Conservation (phyloP, 768 basidiomycete genomes). For the Rhizopogon vulgaris region DNA sequence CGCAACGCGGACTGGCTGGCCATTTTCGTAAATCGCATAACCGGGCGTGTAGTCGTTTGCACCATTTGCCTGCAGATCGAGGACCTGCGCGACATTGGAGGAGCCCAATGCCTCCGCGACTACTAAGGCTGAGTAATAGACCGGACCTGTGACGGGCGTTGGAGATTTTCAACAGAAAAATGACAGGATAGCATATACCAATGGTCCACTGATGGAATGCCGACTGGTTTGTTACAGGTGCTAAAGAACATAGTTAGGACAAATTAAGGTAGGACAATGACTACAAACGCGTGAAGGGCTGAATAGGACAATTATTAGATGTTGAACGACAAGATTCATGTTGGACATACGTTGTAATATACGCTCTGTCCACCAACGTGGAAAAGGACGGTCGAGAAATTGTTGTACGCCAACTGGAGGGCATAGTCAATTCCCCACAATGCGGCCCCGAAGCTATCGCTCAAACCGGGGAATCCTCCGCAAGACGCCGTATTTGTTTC, state of each 20-base stretch:
- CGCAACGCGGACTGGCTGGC: constrained; percentile 51
- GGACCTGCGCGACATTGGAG: constrained; percentile 55
- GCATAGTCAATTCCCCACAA: constrained; percentile 51
- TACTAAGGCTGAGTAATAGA: constrained; percentile 70
- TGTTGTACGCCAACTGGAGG: constrained; percentile 44
- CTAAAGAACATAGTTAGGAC: constrained; percentile 22
- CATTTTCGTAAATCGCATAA: constrained; percentile 65
- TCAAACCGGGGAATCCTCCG: constrained; percentile 43
- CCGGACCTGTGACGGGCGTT: constrained; percentile 28
- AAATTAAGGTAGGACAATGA: not conserved
- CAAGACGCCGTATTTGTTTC: constrained; percentile 54
- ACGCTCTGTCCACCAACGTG: constrained; percentile 61
- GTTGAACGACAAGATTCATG: not conserved
- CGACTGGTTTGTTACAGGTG: constrained; percentile 51
- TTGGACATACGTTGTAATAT: constrained; percentile 51
- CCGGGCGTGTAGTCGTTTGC: constrained; percentile 54
- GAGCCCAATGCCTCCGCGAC: constrained; percentile 68
- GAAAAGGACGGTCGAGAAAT: constrained; percentile 36
- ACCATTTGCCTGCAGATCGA: constrained; percentile 54
- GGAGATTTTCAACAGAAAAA: not conserved
- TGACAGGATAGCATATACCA: constrained; percentile 14
- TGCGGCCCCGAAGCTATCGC: constrained; percentile 52
- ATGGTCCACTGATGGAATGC: constrained; percentile 64
- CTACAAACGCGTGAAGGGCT: constrained; percentile 35
- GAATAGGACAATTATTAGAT: not conserved